These are phyloP conservation scores for Eutypella sp. DNA, from an alignment of 2,329 filamentous ascomycete species.

Conservation along the genomic window DNA sequence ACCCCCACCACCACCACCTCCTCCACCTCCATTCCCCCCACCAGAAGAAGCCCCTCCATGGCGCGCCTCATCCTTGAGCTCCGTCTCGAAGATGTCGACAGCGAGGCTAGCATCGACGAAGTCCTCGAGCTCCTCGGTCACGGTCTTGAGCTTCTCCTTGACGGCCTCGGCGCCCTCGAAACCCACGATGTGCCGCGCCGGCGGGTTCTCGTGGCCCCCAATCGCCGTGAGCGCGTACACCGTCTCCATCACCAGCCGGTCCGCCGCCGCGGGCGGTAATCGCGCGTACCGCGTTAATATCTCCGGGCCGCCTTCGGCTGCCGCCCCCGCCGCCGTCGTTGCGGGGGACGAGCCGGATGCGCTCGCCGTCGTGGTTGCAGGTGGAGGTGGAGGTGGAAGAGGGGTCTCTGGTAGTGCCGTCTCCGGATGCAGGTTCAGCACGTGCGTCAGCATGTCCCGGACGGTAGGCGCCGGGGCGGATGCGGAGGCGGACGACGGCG, in stretches of 20 bases:
- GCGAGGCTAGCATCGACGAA: slow-evolving; percentile 87
- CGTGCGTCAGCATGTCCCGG: slow-evolving; percentile 74
- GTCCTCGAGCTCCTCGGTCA: slow-evolving; percentile 93
- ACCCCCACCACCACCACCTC: slow-evolving; percentile 1
- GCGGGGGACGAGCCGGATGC: too few relatives aligned
- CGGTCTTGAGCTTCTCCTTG: slow-evolving; percentile 93
- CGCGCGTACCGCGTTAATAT: slow-evolving; percentile 68
- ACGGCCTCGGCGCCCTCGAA: slow-evolving; percentile 82
- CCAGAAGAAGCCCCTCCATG: slow-evolving; percentile 26
- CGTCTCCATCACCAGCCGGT: slow-evolving; percentile 78
- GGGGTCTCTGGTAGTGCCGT: slow-evolving; percentile 44
- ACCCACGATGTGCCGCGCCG: slow-evolving; percentile 88
- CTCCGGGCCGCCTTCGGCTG: too few relatives aligned
- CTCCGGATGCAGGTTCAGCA: slow-evolving; percentile 71
- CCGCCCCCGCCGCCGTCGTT: too few relatives aligned
- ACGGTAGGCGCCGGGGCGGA: slow-evolving; percentile 64
- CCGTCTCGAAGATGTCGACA: slow-evolving; percentile 68
- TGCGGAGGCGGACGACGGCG: background rate
- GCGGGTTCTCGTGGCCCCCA: slow-evolving; percentile 92
- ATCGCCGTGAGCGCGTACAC: slow-evolving; percentile 88
- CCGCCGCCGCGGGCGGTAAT: slow-evolving; percentile 62
- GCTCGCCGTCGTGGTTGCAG: slow-evolving; percentile 10
- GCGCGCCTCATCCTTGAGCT: slow-evolving; percentile 47
- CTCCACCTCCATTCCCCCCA: background rate
- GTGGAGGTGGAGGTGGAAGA: background rate